Base-by-base conservation (phyloP, 805 yeast genomes). In the Starmerella apicola region DNA sequence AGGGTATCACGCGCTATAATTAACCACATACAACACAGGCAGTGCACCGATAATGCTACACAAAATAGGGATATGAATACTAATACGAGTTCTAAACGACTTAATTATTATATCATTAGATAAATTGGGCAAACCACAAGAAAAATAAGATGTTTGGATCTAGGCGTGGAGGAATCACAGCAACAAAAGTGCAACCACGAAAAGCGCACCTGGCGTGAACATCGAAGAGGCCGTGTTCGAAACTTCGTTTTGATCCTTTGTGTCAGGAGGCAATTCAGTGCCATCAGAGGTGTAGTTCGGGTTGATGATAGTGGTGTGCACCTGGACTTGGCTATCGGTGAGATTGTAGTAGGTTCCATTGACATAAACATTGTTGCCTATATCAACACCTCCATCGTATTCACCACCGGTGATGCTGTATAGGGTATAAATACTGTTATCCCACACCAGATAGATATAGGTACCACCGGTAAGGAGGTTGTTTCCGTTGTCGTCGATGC, bases 221-320 rank as follows among this genome's bases (percentile, higher is more conserved):
- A n/a, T n/a, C n/a, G n/a, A n/a, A n/a, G n/a, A n/a, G n/a, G n/a
- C n/a, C n/a, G n/a, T n/a, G n/a, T n/a, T n/a, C n/a, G n/a, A n/a
- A n/a, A n/a, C n/a, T n/a, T n/a, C n/a, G 31, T 27, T 27, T n/a
- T 6, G 8, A 15, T 27, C 31, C 6, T 6, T 18, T 8, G 5
- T 32, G 25, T 12, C 25, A 10, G 8, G 5, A 6, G 24, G 25
- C 25, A 32, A 18, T 7, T 9, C 9, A 9, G 34, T 32, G 26
- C 34, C 34, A 21, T 32, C 21, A n/a, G 34, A 24, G 5, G 34
- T 32, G 25, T 6, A 5, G 34, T 32, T 32, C 8, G 34, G 34
- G 25, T 32, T 32, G 17, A 32, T 18, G 5, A 4, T 20, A 10
- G 5, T 5, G 7, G 34, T 9, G 24, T 20, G 5, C 6, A 4